A percentile compares a stretch with the other conserved stretches of the same genome.
Conservation (phyloP, 345 rosid genomes). For the Psidium friedrichsthalianum region DNA sequence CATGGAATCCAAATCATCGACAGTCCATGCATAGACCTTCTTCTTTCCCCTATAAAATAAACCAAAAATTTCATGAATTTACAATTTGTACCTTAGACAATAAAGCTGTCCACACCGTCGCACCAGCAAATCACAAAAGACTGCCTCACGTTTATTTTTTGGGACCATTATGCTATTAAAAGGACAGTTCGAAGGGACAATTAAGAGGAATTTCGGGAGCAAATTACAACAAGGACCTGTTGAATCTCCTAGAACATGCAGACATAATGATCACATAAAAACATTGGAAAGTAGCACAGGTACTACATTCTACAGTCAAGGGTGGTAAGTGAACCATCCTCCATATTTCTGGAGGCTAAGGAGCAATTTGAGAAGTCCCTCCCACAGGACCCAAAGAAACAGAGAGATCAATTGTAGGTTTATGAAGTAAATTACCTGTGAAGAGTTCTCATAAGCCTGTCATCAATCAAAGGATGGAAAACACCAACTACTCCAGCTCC, state of each 20-base stretch:
- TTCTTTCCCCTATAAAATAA: slow-evolving; percentile 48
- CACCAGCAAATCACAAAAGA: background rate
- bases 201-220: background rate
- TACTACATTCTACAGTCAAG: background rate
- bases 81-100: background rate
- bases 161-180: background rate
- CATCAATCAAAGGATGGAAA: slow-evolving; percentile 66
- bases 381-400: background rate
- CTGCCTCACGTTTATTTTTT: background rate
- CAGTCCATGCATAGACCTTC: slow-evolving; percentile 85
- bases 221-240: background rate
- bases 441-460: slow-evolving; percentile 35
- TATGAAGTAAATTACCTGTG: slow-evolving; percentile 30
- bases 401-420: background rate
- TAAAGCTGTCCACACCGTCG: background rate
- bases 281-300: background rate
- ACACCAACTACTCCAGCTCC: slow-evolving; percentile 75
- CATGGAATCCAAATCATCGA: slow-evolving; percentile 72
- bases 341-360: background rate
- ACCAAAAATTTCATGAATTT: background rate
- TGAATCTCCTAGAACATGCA: background rate
- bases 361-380: background rate
- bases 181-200: background rate
- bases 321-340: background rate
- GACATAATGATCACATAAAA: background rate